These are phyloP conservation scores for Pascua guehoae DNA, from an alignment of 1,284 basidiomycete genomes.

Conservation along the genomic window DNA sequence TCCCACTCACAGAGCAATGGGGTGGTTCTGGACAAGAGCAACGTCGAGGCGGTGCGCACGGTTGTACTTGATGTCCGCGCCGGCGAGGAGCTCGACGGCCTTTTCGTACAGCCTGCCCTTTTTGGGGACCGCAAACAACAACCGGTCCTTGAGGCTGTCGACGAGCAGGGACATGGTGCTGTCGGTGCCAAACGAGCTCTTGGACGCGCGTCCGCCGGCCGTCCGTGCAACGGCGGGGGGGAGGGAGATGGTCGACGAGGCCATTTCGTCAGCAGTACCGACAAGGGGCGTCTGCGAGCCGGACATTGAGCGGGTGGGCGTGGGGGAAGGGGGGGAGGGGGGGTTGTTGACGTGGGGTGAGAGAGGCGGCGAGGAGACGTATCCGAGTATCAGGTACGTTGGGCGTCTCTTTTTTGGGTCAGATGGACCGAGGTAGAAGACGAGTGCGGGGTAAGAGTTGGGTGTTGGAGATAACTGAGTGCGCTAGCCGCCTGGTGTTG, in stretches of 20 bases:
- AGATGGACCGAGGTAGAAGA: too few species aligned
- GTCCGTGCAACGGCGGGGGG: not conserved
- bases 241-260: slow-evolving; percentile 15
- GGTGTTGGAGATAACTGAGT: too few species aligned
- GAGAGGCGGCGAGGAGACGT: not conserved
- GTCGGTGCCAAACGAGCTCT: slow-evolving; percentile 43
- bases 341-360: not conserved
- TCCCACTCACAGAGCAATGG: slow-evolving; percentile 74
- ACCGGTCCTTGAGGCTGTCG: slow-evolving; percentile 62
- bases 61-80: slow-evolving; percentile 95
- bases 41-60: slow-evolving; percentile 86
- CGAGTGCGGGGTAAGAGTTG: too few species aligned
- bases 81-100: slow-evolving; percentile 77
- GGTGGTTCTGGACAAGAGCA: slow-evolving; percentile 85
- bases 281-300: slow-evolving; percentile 12
- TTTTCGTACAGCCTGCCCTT: slow-evolving; percentile 96
- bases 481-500: too few species aligned
- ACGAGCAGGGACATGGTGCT: slow-evolving; percentile 52
- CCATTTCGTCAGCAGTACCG: not conserved
- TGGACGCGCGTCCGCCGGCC: slow-evolving; percentile 16
- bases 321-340: not conserved
- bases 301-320: slow-evolving; percentile 14
- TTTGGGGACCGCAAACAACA: slow-evolving; percentile 95
- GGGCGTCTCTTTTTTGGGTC: too few species aligned
- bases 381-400: too few species aligned